These are phyloP conservation scores for Exserohilum turcica DNA, from an alignment of 2,329 filamentous ascomycete genomes.

Conservation along the genomic window DNA sequence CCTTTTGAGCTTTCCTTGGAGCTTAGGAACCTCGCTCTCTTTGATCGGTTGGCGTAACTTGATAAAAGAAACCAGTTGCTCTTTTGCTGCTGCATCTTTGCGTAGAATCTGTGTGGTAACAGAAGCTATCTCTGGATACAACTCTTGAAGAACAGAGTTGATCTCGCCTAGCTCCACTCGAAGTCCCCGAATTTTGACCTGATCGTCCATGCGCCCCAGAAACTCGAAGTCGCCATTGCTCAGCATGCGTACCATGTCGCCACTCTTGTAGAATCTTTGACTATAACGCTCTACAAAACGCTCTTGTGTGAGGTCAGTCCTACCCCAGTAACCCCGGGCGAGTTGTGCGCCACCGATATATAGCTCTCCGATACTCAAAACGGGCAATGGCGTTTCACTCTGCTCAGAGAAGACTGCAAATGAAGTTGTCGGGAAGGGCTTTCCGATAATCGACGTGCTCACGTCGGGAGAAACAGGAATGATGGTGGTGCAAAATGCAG, in stretches of 20 bases:
- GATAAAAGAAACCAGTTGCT: constrained; percentile 47
- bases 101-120: constrained; percentile 43
- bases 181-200: constrained; percentile 49
- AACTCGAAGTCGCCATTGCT: constrained; percentile 48
- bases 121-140: constrained; percentile 25
- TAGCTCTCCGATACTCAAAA: constrained; percentile 52
- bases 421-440: constrained; percentile 49
- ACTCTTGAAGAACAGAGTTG: constrained; percentile 35
- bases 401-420: constrained; percentile 46
- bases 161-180: constrained; percentile 49
- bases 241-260: constrained; percentile 48
- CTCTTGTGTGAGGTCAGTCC: constrained; percentile 36
- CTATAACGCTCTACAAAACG: constrained; percentile 38
- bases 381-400: constrained; percentile 41
- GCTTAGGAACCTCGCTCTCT: constrained; percentile 10
- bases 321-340: constrained; percentile 52
- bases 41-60: constrained; percentile 6
- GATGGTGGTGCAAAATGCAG: constrained; percentile 54
- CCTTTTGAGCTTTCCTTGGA: constrained; percentile 28
- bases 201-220: constrained; percentile 47
- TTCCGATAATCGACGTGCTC: constrained; percentile 50
- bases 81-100: constrained; percentile 30
- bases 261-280: constrained; percentile 46
- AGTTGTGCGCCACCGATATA: constrained; percentile 55
- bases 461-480: constrained; percentile 34